Evolutionary conservation across 148 eudicot species (phyloP).

Genomic region (Vaccinium vitisidaea): DNA sequence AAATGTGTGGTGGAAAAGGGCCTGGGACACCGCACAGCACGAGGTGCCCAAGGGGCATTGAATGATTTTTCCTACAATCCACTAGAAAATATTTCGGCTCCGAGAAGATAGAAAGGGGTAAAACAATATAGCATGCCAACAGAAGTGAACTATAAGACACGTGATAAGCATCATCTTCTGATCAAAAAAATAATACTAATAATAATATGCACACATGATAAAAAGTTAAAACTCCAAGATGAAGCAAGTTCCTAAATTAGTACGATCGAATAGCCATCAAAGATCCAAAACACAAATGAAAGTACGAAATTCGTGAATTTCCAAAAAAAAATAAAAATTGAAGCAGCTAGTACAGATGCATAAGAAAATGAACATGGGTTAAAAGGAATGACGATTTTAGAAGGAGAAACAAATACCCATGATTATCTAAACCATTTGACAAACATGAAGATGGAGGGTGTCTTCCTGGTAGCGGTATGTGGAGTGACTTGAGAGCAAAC

Average conservation of each 20-base stretch:
- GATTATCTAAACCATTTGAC: conserved; percentile 51
- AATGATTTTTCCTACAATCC: neutral
- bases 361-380: neutral
- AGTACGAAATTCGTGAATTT: neutral
- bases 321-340: neutral
- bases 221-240: neutral
- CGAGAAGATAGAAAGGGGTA: neutral
- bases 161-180: neutral
- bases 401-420: conserved; percentile 43
- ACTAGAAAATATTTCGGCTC: neutral
- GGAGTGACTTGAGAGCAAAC: conserved; percentile 88
- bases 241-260: neutral
- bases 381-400: neutral
- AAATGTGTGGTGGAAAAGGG: too few relatives aligned
- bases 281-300: neutral
- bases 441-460: conserved; percentile 84
- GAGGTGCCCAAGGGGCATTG: too few relatives aligned
- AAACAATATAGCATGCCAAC: neutral
- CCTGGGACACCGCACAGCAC: too few relatives aligned
- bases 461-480: conserved; percentile 88
- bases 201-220: neutral
- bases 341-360: neutral
- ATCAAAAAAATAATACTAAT: too few relatives aligned
- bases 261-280: neutral
- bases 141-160: neutral